A percentile compares a stretch with the other conserved stretches of the same genome.
Conservation (phyloP, 2,329 filamentous ascomycete species). For the Bisporella sp. region DNA sequence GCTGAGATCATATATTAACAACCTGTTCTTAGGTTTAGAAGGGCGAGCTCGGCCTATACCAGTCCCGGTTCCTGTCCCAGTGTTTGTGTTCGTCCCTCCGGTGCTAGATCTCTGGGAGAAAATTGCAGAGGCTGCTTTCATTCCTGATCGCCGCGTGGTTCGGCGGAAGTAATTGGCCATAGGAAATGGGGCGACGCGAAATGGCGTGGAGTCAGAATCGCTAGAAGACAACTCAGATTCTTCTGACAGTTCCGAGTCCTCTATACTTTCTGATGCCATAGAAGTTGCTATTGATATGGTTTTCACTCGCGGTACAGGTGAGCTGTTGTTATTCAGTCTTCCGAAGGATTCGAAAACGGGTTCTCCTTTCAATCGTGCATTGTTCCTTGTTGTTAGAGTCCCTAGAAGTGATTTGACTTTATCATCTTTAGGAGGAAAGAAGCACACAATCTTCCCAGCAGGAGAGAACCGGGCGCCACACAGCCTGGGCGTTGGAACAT, state of each 20-base stretch:
- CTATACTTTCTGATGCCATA: slow-evolving; percentile 28
- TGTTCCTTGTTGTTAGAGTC: slow-evolving; percentile 38
- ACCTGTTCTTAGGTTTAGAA: slow-evolving; percentile 52
- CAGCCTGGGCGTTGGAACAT: slow-evolving; percentile 48
- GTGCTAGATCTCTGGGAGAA: slow-evolving; percentile 27
- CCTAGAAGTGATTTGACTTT: slow-evolving; percentile 43
- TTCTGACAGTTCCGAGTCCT: slow-evolving; percentile 30
- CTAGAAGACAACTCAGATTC: slow-evolving; percentile 25
- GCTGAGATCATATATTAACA: slow-evolving; percentile 67
- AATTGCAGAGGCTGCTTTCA: slow-evolving; percentile 24
- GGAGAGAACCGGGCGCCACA: slow-evolving; percentile 56
- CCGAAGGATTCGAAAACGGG: slow-evolving; percentile 59
- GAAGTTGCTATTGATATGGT: slow-evolving; percentile 13
- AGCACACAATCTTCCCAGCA: slow-evolving; percentile 57
- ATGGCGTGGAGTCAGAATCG: slow-evolving; percentile 28
- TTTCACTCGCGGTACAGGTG: slow-evolving; percentile 37
- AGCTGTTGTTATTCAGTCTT: slow-evolving; percentile 43
- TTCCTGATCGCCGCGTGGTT: slow-evolving; percentile 16
- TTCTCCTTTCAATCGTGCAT: slow-evolving; percentile 37
- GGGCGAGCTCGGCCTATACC: slow-evolving; percentile 21
- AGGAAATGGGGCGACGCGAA: slow-evolving; percentile 22
- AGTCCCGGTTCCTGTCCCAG: slow-evolving; percentile 44
- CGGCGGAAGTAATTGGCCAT: slow-evolving; percentile 23
- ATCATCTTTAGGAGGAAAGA: slow-evolving; percentile 61
- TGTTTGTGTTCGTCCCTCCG: slow-evolving; percentile 42